Evolutionary conservation across 768 basidiomycete species (phyloP), one percentile per base, ranked within the genome.

Genomic region (Podaxis sp.): DNA sequence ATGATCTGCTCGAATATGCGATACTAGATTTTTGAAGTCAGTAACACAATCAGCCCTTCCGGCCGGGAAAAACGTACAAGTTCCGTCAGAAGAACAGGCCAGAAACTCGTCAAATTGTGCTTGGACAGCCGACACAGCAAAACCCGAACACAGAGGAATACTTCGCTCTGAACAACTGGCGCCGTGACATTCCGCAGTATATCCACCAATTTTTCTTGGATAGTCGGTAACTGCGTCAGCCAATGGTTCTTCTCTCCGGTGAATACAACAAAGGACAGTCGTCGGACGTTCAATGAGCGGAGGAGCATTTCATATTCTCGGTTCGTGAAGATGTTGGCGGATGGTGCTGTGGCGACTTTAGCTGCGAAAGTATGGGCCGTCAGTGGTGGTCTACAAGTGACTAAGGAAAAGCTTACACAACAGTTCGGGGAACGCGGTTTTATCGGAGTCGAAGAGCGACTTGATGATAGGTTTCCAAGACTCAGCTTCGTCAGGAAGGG

Each of bases 201-300:
- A 64, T 99, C 97, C 9, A 97, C 97, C 13, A 99, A 79, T 74
- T 91, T 97, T 75, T 98, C 97, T 71, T 98, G 95, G n/a, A 99
- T 92, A 28, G 85, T 84, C 14, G 97, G 97, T 36, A 99, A 78
- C 62, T 94, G 91, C 0, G 86, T 87, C 53, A 98, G 73, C 75
- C 92, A 97, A 55, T 93, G 88, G 68, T 99, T 96, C 74, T 90
- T 91, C 65, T 95, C 94, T 13, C 89, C 93, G 1, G 90, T 77
- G 58, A 94, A 86, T n/a, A 99, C 71, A 35, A 90, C 82, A 68
- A 91, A 93, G 4, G 95, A 93, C 42, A 98, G 76, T 35, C 96
- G 81, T 44, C 97, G 85, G 18, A 99, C 78, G 67, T 91, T 95
- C 55, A 95, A 76, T 2, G 94, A 93, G 25, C 93, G 85, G 27